These are phyloP conservation scores for Brettanomyces sp. DNA, from an alignment of 805 yeast species.

Conservation along the genomic window DNA sequence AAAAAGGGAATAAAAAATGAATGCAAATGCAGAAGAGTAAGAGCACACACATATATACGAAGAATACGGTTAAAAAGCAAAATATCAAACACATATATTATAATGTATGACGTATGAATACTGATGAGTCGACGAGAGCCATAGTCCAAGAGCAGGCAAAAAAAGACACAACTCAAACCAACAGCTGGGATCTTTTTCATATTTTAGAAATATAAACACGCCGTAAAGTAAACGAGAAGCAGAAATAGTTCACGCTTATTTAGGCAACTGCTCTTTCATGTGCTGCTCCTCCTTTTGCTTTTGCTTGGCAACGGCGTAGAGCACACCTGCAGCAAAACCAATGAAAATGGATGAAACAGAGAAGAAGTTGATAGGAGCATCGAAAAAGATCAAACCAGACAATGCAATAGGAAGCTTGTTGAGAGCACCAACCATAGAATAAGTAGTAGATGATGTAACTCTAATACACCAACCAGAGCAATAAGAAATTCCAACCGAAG, in stretches of 20 bases:
- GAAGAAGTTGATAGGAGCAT: conserved; percentile 89
- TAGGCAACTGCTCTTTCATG: conserved; percentile 22
- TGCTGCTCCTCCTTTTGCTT: conserved; percentile 52
- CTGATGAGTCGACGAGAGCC: no score
- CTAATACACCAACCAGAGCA: conserved; percentile 99
- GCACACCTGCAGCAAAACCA: conserved; percentile 93
- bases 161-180: no score
- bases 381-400: conserved; percentile 89
- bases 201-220: no score
- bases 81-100: no score
- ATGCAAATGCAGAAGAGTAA: no score
- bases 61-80: no score
- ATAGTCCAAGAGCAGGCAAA: no score
- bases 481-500: conserved; percentile 95
- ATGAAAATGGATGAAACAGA: conserved; percentile 80
- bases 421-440: conserved; percentile 98
- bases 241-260: conserved; percentile 10
- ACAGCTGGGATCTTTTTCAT: no score
- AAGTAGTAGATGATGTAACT: conserved; percentile 96
- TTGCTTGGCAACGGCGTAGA: conserved; percentile 92
- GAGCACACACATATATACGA: no score
- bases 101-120: no score
- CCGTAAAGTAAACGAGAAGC: no score
- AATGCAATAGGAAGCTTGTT: conserved; percentile 97
- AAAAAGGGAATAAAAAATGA: no score